Percentiles rank a stretch among this genome's conserved stretches.
Evolutionary conservation across 768 basidiomycete genomes (phyloP).

Genomic region (Lentinula boryana): DNA sequence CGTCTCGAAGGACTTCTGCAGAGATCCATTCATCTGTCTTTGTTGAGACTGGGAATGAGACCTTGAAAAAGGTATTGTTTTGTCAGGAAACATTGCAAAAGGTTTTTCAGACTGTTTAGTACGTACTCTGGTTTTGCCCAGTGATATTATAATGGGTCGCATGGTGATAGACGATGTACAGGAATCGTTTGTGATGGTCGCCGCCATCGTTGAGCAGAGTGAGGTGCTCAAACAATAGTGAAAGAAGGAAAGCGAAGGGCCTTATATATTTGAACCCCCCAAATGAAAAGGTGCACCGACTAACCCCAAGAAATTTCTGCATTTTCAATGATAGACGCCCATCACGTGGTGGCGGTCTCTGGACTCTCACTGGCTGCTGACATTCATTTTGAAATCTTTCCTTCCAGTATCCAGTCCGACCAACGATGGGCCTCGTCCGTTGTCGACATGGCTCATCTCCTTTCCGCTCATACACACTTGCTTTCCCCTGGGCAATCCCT

Average conservation of each 20-base stretch:
- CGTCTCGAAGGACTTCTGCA: constrained; percentile 87
- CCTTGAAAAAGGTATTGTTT: constrained; percentile 28
- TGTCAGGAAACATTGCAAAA: neutral
- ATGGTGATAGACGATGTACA: constrained; percentile 30
- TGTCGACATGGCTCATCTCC: too few relatives aligned
- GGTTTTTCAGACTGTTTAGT: constrained; percentile 3
- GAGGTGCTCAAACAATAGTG: neutral
- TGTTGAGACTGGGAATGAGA: constrained; percentile 87
- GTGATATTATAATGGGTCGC: constrained; percentile 42
- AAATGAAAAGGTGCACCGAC: neutral
- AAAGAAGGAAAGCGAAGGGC: neutral
- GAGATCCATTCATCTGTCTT: constrained; percentile 81
- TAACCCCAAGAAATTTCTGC: neutral
- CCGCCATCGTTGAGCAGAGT: constrained; percentile 10
- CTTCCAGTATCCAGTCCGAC: too few relatives aligned
- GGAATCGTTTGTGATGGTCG: constrained; percentile 1
- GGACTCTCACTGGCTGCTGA: neutral
- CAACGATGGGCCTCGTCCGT: too few relatives aligned
- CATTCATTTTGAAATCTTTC: too few relatives aligned
- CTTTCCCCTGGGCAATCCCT: too few relatives aligned
- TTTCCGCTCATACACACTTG: too few relatives aligned
- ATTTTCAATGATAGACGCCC: neutral
- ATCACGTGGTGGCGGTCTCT: neutral
- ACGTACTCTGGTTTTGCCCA: constrained; percentile 49
- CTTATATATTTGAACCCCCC: neutral